These are phyloP conservation scores for Amaranthus cruentus DNA, from an alignment of 148 eudicot species.

Conservation along the genomic window DNA sequence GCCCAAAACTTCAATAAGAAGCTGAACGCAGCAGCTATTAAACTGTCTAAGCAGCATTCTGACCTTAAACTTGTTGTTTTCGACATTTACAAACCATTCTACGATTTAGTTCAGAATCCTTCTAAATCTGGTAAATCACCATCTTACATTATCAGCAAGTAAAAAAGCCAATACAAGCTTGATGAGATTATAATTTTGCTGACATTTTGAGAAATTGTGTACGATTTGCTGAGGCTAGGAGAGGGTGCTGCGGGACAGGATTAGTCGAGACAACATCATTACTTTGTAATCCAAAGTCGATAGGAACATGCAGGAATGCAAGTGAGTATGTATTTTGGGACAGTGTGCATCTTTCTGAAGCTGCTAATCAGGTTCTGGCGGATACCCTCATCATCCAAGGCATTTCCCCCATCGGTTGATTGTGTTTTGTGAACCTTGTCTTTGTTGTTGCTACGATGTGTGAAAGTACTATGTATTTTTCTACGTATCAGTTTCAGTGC, in stretches of 20 bases:
- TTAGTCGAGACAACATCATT: slow-evolving; percentile 68
- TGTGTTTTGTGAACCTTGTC: background rate
- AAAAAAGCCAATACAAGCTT: too few species aligned
- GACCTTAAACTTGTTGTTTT: slow-evolving; percentile 73
- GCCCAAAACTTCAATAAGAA: slow-evolving; percentile 78
- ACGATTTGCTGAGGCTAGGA: slow-evolving; percentile 83
- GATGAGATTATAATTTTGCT: background rate
- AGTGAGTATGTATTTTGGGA: slow-evolving; percentile 92
- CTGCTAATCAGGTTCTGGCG: slow-evolving; percentile 79
- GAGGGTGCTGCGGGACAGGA: slow-evolving; percentile 97
- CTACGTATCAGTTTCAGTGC: background rate
- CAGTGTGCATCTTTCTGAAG: slow-evolving; percentile 90
- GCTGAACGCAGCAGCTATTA: slow-evolving; percentile 57
- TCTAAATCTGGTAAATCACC: slow-evolving; percentile 46
- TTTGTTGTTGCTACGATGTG: background rate
- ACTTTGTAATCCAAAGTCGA: slow-evolving; percentile 70
- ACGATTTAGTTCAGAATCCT: slow-evolving; percentile 60
- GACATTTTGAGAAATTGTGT: background rate
- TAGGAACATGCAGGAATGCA: slow-evolving; percentile 84
- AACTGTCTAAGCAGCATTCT: slow-evolving; percentile 53
- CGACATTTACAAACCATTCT: slow-evolving; percentile 77
- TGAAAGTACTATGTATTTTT: background rate
- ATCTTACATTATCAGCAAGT: background rate
- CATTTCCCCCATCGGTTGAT: slow-evolving; percentile 48
- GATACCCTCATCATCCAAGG: slow-evolving; percentile 59